Evolutionary conservation across 257 asterid genomes (phyloP), one percentile per base, ranked within the genome.

Genomic region (Solanum acaule): DNA sequence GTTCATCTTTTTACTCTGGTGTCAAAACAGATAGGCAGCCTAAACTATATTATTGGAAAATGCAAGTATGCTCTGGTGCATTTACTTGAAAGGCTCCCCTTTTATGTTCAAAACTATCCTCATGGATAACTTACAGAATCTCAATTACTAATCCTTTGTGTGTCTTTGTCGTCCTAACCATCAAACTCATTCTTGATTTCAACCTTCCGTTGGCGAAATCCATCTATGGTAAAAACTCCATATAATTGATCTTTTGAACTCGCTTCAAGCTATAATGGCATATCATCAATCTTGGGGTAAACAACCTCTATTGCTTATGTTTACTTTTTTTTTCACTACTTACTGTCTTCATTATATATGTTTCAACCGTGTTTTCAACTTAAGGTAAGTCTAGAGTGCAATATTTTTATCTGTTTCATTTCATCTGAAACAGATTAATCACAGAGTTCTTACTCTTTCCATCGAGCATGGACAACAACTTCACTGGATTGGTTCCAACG

Each of bases 381-480:
- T 9, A 44, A 13, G 35, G 37, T 25, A 14, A 1, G 85, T 11
- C 8, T 44, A 79, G 16, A 4, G 37, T 44, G 85, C 65, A 25
- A 4, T 79, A 27, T 49, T 82, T 82, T 82, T 29, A 12, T 29
- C 86, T 10, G 31, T n/a, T 82, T 82, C 70, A 20, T 82, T 82
- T 29, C 29, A 82, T 82, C 31, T 49, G 70, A 49, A 49, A 52
- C 31, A 31, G 71, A 20, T 49, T 20, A 49, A 27, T 82, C 6
- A 6, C 23, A 82, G 27, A 18, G 27, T 31, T 82, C 31, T 18
- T 49, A 82, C 70, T 20, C 42, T 49, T 88, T 42, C 29, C 42
- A 68, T 27, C 61, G 88, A 89, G 87, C 88, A 92, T 92, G 95
- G 95, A 92, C 81, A 89, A 82, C 33, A 71, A 35, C n/a, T 88